Conservation (phyloP, 2,329 filamentous ascomycete species). For the Colletotrichum tropicale region DNA sequence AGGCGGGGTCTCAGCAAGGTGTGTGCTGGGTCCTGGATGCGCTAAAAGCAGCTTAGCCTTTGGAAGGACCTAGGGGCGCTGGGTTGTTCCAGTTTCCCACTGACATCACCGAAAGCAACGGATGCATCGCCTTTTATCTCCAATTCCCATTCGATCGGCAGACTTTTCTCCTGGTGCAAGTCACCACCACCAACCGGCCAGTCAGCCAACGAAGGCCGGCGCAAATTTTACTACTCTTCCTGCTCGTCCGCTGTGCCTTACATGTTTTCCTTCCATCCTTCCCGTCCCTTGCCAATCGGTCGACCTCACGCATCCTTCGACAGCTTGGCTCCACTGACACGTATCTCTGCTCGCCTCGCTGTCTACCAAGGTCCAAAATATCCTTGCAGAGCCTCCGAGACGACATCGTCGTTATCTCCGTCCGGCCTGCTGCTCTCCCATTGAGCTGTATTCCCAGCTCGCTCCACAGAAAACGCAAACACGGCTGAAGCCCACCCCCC, state of each 20-base stretch:
- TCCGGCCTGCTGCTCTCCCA: not conserved
- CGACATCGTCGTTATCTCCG: not conserved
- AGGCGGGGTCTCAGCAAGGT: conserved; percentile 4
- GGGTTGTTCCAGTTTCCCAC: conserved; percentile 6
- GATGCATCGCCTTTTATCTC: conserved; percentile 15
- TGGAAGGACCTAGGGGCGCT: not conserved
- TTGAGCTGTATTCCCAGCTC: not conserved
- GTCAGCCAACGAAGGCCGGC: not conserved
- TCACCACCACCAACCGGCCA: not conserved
- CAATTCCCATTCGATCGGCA: conserved; percentile 5
- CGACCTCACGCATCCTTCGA: not conserved
- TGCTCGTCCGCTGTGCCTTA: not conserved
- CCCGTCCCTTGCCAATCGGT: not conserved
- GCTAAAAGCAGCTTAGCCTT: conserved; percentile 13
- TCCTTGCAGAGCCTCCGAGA: not conserved
- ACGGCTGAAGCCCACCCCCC: not conserved
- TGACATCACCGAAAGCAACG: conserved; percentile 21
- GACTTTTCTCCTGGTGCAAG: not conserved
- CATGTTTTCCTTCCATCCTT: not conserved
- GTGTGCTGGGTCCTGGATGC: not conserved
- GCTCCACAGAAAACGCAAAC: not conserved
- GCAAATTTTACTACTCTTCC: not conserved
- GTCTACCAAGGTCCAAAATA: not conserved
- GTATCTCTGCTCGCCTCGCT: not conserved
- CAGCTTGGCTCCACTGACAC: not conserved